Evolutionary conservation across 78 protist species (phyloP), one percentile per base, ranked within the genome.

Genomic region (Dictyostelium intermedium): DNA sequence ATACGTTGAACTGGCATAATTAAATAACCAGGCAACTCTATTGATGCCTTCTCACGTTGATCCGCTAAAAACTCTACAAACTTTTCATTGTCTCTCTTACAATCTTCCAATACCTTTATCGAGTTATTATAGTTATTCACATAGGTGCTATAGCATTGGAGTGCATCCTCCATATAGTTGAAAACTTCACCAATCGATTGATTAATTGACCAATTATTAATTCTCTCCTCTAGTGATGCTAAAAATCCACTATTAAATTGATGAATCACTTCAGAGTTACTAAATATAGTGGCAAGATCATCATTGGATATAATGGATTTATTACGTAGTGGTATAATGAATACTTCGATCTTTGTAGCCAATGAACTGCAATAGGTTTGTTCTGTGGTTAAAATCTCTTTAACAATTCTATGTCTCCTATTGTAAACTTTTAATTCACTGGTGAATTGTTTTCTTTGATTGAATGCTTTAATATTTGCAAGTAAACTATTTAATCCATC

Each of bases 61-160:
- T 92, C 92, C 0, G 9, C 4, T 14, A 86, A 45, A 34, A 72
- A 80, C 11, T 80, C 92, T 11, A 73, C 80, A 30, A 84, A 53
- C 78, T 85, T 84, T 20, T 92, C 91, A 45, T 56, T 45, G 16
- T 82, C 96, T 60, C 45, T 80, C 34, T 80, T 47, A n/a, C 61
- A 23, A 18, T 63, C 53, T 20, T 84, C 92, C 20, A 84, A 10
- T 7, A 35, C 30, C 1, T 35, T 72, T 3, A 84, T 56, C 16
- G 86, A 91, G n/a, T 76, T 43, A 77, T 83, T 92, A 50, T 92
- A 92, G 60, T 92, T 92, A 35, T 92, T 92, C n/a, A 92, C 84
- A 74, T 92, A 92, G 66, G 85, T 80, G 11, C 77, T 37, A 60
- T 92, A 92, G 20, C 77, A 76, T 16, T 92, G 80, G 11, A 56